Evolutionary conservation across 768 basidiomycete species (phyloP).

Genomic region (Tylopilus plumbeoviolaceoides): DNA sequence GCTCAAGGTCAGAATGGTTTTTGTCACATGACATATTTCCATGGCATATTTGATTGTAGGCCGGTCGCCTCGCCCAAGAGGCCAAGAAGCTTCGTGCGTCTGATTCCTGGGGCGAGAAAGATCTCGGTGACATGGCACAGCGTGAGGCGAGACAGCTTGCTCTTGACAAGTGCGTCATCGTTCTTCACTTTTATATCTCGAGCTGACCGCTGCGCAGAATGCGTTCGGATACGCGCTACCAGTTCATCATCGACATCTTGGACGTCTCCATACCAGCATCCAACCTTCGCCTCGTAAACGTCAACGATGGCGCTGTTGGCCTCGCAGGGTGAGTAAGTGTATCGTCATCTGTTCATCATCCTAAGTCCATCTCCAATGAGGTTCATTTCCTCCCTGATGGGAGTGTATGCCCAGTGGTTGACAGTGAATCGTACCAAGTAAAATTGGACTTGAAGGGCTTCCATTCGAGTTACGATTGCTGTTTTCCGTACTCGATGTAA

Average conservation of each 20-base stretch:
- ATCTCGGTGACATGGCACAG: constrained; percentile 59
- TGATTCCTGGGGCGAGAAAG: constrained; percentile 56
- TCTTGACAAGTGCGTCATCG: constrained; percentile 45
- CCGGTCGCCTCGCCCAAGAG: constrained; percentile 58
- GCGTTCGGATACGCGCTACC: constrained; percentile 63
- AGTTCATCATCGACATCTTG: constrained; percentile 79
- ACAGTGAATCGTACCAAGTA: constrained; percentile 45
- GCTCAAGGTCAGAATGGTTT: constrained; percentile 51
- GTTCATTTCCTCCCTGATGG: constrained; percentile 67
- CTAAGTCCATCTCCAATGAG: constrained; percentile 34
- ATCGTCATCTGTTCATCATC: background rate
- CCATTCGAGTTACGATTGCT: background rate
- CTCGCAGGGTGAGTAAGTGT: constrained; percentile 66
- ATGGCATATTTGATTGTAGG: constrained; percentile 34
- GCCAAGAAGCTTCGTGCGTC: constrained; percentile 46
- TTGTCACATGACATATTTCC: background rate
- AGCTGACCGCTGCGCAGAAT: constrained; percentile 39
- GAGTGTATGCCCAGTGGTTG: constrained; percentile 63
- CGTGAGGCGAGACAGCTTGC: constrained; percentile 61
- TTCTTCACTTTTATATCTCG: background rate
- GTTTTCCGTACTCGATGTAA: constrained; percentile 6
- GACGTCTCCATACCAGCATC: constrained; percentile 91
- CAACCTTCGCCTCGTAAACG: constrained; percentile 64
- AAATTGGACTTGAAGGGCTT: background rate
- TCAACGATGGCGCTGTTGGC: constrained; percentile 86